phyloP scores from a whole-genome alignment of 805 yeast genomes.

The Komagataella mondaviorum region DNA sequence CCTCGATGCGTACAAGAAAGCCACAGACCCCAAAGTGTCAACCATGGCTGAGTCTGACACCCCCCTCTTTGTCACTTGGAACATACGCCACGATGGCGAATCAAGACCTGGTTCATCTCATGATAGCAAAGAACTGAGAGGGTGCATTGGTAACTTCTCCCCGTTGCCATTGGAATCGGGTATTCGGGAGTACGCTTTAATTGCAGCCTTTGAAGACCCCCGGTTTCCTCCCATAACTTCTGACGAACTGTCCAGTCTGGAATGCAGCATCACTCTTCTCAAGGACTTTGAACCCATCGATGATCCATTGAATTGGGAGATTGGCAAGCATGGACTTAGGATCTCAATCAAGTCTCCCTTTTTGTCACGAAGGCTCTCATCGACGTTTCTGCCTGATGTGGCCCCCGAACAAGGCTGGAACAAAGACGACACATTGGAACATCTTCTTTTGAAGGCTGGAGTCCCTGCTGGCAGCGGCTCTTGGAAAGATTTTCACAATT shows the following conservation, averaged over 20 bases:
- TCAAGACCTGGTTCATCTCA: conserved; percentile 4
- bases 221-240: conserved; percentile 55
- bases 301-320: conserved; percentile 57
- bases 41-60: conserved; percentile 7
- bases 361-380: conserved; percentile 25
- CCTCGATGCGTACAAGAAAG: conserved; percentile 1
- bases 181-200: conserved; percentile 43
- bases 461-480: conserved; percentile 11
- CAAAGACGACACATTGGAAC: conserved; percentile 52
- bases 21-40: conserved; percentile 1
- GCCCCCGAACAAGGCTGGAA: conserved; percentile 83
- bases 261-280: conserved; percentile 52
- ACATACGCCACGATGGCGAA: conserved; percentile 15
- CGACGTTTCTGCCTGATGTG: conserved; percentile 87
- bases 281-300: conserved; percentile 39
- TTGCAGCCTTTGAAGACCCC: conserved; percentile 66
- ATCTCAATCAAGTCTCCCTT: conserved; percentile 23
- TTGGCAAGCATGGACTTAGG: conserved; percentile 76
- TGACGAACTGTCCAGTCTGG: conserved; percentile 39
- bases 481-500: conserved; percentile 13
- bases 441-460: conserved; percentile 69
- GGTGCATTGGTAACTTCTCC: conserved; percentile 88
- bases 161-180: conserved; percentile 41
- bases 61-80: conserved; percentile 90
- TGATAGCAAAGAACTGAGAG: conserved; percentile 39